Base-by-base conservation (phyloP, 129 eudicot genomes). In the Saposhnikovia divaricata region DNA sequence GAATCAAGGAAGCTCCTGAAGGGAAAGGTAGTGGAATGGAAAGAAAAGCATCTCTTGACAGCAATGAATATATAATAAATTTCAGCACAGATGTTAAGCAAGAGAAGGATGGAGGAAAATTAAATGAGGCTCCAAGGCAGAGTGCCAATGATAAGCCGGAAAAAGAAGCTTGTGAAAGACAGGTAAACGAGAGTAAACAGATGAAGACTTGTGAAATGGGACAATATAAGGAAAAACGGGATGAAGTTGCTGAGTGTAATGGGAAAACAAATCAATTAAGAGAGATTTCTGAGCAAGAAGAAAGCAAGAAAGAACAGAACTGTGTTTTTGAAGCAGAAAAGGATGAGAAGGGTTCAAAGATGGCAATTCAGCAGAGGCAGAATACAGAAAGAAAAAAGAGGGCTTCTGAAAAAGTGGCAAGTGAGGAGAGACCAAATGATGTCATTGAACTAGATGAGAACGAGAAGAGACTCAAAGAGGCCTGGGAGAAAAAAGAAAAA, bases 81-180 rank as follows among this genome's bases (percentile, higher is more conserved):
- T 70, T 82, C 72, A 77, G 81, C 44, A 88, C 84, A 70, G 70
- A 79, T 78, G 69, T 55, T 70, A 87, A 72, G 80, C 80, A 79
- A 77, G 82, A 78, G 81, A 84, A 69, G 57, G 69, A 57, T 48
- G 82, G 74, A 46, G 79, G 78, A 78, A 85, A 73, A 82, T 50
- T 75, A 57, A 77, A 82, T 81, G 81, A 84, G 85, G 48, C 57
- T 9, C 47, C 61, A 78, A 81, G 84, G 77, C 83, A 55, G 34
- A 85, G 81, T 63, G 80, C 71, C 78, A 80, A 71, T 77, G 89
- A 78, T 81, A 44, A 72, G 82, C 88, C 77, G 76, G 87, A 80
- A 74, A 66, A 23, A 73, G 86, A 81, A 61, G 88, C 80, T 76
- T 80, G 71, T 78, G 85, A 80, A 74, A 82, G 72, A 42, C 78